phyloP scores from a whole-genome alignment of 2,329 filamentous ascomycete species.

The Stemphylium lycopersici region DNA sequence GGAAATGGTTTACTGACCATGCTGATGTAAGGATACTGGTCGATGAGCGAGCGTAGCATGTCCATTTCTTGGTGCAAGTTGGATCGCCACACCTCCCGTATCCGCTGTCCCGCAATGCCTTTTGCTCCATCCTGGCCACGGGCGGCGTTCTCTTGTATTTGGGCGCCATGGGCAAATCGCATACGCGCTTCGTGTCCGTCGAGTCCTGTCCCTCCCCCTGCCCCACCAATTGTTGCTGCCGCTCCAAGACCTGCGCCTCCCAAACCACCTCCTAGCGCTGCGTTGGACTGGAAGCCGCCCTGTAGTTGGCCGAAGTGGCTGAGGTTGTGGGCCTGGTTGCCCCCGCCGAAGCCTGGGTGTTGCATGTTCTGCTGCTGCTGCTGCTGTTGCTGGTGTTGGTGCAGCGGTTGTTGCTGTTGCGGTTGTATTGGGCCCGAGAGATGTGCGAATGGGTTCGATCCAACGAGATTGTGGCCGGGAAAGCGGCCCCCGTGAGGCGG shows the following conservation, averaged over 20 bases:
- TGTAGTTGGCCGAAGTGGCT: constrained; percentile 57
- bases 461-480: constrained; percentile 59
- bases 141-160: constrained; percentile 57
- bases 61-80: constrained; percentile 93
- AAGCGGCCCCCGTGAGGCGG: constrained; percentile 65
- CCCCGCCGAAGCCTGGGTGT: constrained; percentile 69
- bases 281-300: constrained; percentile 55
- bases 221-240: constrained; percentile 58
- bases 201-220: constrained; percentile 67
- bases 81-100: constrained; percentile 94
- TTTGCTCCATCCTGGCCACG: constrained; percentile 62
- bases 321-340: constrained; percentile 65
- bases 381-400: constrained; percentile 56
- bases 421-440: constrained; percentile 52
- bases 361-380: constrained; percentile 64
- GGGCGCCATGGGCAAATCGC: constrained; percentile 79
- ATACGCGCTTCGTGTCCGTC: constrained; percentile 87
- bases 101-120: constrained; percentile 70
- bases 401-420: constrained; percentile 44
- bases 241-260: constrained; percentile 65
- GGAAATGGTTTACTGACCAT: constrained; percentile 71
- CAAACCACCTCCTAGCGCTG: constrained; percentile 60
- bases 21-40: constrained; percentile 93
- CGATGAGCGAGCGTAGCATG: constrained; percentile 78
- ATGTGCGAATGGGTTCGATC: constrained; percentile 64